Evolutionary conservation across 345 rosid species (phyloP).

Genomic region (Moricandia moricandioides): DNA sequence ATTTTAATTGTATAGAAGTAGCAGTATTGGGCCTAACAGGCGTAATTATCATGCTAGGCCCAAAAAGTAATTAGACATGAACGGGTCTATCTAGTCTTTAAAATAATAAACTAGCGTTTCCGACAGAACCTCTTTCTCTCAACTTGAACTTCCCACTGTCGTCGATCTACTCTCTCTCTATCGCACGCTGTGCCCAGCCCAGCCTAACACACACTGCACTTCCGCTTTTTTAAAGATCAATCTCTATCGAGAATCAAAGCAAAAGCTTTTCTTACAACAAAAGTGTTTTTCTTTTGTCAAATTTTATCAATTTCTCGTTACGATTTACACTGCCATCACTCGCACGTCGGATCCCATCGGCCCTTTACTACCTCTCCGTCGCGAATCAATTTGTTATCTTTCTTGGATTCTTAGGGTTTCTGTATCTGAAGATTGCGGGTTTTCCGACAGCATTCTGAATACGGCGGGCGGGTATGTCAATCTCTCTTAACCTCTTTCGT

Average conservation of each 20-base stretch:
- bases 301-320: background rate
- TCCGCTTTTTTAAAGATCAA: background rate
- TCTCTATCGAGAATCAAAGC: background rate
- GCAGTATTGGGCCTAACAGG: constrained; percentile 2
- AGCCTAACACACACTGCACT: constrained; percentile 9
- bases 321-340: background rate
- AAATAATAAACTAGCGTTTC: background rate
- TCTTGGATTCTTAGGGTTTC: background rate
- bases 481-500: background rate
- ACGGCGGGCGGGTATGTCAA: constrained; percentile 10
- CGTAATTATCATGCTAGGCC: constrained; percentile 9
- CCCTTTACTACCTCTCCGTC: background rate
- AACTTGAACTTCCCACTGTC: background rate
- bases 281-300: background rate
- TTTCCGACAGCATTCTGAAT: background rate
- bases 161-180: constrained; percentile 17
- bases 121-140: constrained; percentile 25
- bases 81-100: background rate
- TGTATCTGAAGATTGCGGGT: background rate
- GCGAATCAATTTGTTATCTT: background rate
- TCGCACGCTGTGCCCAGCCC: constrained; percentile 15
- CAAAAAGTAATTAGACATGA: background rate
- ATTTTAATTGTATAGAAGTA: background rate
- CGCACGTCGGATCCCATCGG: constrained; percentile 12
- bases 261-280: background rate